Base-by-base conservation (phyloP, 208 protist genomes). In the Herpetomonas samuelpessoai region DNA sequence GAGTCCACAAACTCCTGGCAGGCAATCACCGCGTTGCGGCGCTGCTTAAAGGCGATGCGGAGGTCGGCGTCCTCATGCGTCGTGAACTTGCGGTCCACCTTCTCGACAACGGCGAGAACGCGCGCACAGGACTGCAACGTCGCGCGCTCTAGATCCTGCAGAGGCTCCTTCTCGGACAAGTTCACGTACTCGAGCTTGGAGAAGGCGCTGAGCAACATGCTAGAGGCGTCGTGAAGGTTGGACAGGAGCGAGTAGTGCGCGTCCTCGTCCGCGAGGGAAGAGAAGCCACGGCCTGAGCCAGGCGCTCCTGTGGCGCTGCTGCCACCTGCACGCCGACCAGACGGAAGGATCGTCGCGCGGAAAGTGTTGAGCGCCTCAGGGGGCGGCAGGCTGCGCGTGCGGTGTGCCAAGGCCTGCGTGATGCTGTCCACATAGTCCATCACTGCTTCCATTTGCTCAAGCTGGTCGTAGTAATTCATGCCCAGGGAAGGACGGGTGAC, bases 101-200 rank as follows among this genome's bases (percentile, higher is more conserved):
- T 71, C 39, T 88, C 82, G 1, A 88, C 66, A 26, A 82, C 59
- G 1, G 69, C 61, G 3, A 62, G 28, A 0, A 88, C 64, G 31
- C 59, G 68, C 30, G 62, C 48, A 19, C 71, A 68, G 47, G 69
- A 41, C 26, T 56, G 48, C 10, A 71, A 59, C 10, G 72, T 60
- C n/a, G 68, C 56, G n/a, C 51, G 56, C 69, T 92, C 86, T 39
- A 89, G 51, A 29, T 74, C 71, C 25, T 69, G 18, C 39, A 84
- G 22, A 30, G 71, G 67, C 2, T 76, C 54, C 19, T 65, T 65
- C 18, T 74, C 59, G 22, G 72, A 64, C 28, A 89, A 39, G 12
- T 80, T 73, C 12, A 74, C 69, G 59, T 81, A 89, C 68, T 89
- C 79, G 2, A 92, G 68, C 38, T 76, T 74, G 3, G 76, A 74